Percentiles rank a stretch among this genome's conserved stretches.
phyloP scores from a whole-genome alignment of 352 stramenopile genomes.

The Paralagenidium karlingii region DNA sequence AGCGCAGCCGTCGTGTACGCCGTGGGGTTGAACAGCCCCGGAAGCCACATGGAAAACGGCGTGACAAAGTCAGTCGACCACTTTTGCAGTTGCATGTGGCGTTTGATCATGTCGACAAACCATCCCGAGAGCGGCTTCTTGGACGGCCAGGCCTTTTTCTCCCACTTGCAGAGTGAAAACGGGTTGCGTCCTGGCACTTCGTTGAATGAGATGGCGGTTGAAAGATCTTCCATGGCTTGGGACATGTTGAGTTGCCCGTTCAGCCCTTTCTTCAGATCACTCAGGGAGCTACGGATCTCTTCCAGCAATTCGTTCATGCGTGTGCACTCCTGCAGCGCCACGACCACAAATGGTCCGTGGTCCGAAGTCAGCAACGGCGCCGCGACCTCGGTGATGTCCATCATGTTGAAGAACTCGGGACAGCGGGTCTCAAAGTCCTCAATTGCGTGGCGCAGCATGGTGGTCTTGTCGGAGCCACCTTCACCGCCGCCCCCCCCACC shows the following conservation, averaged over 20 bases:
- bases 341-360: constrained; percentile 89
- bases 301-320: constrained; percentile 91
- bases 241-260: constrained; percentile 95
- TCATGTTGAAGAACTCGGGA: constrained; percentile 87
- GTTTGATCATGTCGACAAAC: constrained; percentile 90
- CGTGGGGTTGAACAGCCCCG: constrained; percentile 92
- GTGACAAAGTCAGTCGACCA: constrained; percentile 90
- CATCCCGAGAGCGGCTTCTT: constrained; percentile 88
- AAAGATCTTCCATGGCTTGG: constrained; percentile 89
- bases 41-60: constrained; percentile 91
- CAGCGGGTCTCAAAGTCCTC: constrained; percentile 84
- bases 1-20: constrained; percentile 93
- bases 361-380: constrained; percentile 80
- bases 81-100: constrained; percentile 77
- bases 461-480: constrained; percentile 53
- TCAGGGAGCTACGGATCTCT: constrained; percentile 84
- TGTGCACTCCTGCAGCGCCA: constrained; percentile 90
- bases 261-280: constrained; percentile 92
- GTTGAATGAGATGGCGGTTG: constrained; percentile 85
- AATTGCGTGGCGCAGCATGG: constrained; percentile 75
- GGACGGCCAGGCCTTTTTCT: constrained; percentile 92
- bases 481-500: constrained; percentile 31
- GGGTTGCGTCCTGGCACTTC: constrained; percentile 91
- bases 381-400: constrained; percentile 81
- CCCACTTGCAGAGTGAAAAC: constrained; percentile 93